A percentile compares a stretch with the other conserved stretches of the same genome.
These are phyloP conservation scores for Diaporthe sp. DNA, from an alignment of 2,329 filamentous ascomycete genomes.

Conservation along the genomic window DNA sequence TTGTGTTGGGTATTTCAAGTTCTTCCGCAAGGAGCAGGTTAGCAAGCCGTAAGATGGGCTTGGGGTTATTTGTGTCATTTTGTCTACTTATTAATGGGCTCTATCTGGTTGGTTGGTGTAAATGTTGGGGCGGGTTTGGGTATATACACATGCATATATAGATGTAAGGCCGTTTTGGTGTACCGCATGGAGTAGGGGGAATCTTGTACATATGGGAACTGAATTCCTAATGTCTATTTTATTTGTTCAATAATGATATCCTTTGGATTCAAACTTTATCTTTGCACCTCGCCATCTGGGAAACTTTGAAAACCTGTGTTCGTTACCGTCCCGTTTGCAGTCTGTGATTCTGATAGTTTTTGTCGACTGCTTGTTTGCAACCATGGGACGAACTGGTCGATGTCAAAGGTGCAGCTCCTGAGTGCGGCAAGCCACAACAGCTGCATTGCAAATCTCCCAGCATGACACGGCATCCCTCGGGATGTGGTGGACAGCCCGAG, in stretches of 20 bases:
- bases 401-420: not conserved
- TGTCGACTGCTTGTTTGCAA: not conserved
- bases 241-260: constrained; percentile 18
- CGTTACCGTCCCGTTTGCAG: not conserved
- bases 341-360: not conserved
- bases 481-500: constrained; percentile 15
- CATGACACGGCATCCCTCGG: not conserved
- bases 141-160: constrained; percentile 20
- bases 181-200: constrained; percentile 12
- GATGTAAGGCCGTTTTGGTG: not conserved
- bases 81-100: not conserved
- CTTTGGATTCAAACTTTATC: not conserved
- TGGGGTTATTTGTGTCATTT: not conserved
- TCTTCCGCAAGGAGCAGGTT: constrained; percentile 56
- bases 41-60: constrained; percentile 41
- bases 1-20: constrained; percentile 67
- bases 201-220: constrained; percentile 14
- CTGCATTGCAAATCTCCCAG: constrained; percentile 9
- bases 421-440: not conserved
- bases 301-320: not conserved
- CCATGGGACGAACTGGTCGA: not conserved
- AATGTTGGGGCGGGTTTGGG: not conserved
- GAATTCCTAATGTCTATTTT: constrained; percentile 27
- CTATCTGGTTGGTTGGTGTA: not conserved
- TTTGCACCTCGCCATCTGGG: not conserved